A percentile compares a stretch with the other conserved stretches of the same genome.
These are phyloP conservation scores for Filobasidium uniguttulatum DNA, from an alignment of 1,284 basidiomycete species.

Conservation along the genomic window DNA sequence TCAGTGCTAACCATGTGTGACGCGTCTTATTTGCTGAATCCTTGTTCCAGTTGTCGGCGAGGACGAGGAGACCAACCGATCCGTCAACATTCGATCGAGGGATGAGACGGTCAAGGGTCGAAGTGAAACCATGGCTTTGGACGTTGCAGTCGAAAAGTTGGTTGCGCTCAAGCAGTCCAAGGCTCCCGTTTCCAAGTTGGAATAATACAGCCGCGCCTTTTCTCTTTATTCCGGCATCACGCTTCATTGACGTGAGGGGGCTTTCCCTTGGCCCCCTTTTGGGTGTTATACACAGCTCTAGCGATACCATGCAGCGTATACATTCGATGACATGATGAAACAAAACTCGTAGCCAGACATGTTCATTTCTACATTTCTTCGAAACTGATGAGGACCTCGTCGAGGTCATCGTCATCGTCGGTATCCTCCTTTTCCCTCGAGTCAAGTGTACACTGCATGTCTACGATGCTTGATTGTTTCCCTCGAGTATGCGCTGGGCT, in stretches of 20 bases:
- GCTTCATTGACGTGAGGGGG: no score
- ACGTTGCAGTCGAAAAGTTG: constrained; percentile 27
- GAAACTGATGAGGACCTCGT: neutral
- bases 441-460: neutral
- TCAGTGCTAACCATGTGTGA: no score
- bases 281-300: no score
- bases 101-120: constrained; percentile 51
- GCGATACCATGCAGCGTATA: no score
- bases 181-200: constrained; percentile 19
- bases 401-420: neutral
- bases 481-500: no score
- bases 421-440: neutral
- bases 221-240: no score
- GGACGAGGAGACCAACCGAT: constrained; percentile 67
- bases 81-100: constrained; percentile 89
- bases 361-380: neutral
- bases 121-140: constrained; percentile 32
- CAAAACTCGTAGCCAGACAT: no score
- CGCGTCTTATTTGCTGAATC: neutral
- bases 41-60: constrained; percentile 74
- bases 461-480: neutral
- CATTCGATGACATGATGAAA: no score
- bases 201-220: no score
- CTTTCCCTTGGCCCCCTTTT: no score
- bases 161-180: constrained; percentile 25